A percentile compares a stretch with the other conserved stretches of the same genome.
Conservation (phyloP, 129 eudicot genomes). For the sunflower (Helianthus annuus) region DNA sequence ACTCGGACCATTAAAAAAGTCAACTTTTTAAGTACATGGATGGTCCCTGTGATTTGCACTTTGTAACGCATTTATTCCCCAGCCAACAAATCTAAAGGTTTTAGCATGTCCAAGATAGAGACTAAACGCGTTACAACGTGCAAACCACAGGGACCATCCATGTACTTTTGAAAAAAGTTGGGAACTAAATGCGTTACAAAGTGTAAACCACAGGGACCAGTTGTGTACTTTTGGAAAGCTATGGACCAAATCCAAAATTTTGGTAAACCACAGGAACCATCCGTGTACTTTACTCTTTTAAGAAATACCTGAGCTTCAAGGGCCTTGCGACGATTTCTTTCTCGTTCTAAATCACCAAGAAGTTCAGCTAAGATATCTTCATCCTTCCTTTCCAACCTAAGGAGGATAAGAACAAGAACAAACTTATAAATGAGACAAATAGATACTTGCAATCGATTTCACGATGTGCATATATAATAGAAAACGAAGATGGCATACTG, state of each 20-base stretch:
- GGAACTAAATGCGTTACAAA: too few species aligned
- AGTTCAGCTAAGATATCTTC: constrained; percentile 50
- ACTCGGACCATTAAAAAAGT: not conserved
- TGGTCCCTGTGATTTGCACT: too few species aligned
- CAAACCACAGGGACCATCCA: too few species aligned
- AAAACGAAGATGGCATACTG: constrained; percentile 44
- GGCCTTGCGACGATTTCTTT: constrained; percentile 50
- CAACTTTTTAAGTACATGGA: not conserved
- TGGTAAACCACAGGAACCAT: too few species aligned
- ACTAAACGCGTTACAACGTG: too few species aligned
- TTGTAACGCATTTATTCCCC: too few species aligned
- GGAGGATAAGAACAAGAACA: not conserved
- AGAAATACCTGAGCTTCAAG: constrained; percentile 72
- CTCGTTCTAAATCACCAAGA: constrained; percentile 52
- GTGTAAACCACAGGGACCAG: too few species aligned
- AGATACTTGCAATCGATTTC: constrained; percentile 7
- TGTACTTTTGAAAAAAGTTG: too few species aligned
- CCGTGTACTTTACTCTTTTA: not conserved
- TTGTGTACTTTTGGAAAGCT: too few species aligned
- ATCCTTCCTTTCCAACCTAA: constrained; percentile 64
- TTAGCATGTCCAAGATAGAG: too few species aligned
- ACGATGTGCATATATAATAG: constrained; percentile 1
- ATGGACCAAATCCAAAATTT: too few species aligned
- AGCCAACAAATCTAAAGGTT: too few species aligned
- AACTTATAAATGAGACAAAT: not conserved